Evolutionary conservation across 2,329 filamentous ascomycete species (phyloP), one percentile per base, ranked within the genome.

Genomic region (Hortaea sp.): DNA sequence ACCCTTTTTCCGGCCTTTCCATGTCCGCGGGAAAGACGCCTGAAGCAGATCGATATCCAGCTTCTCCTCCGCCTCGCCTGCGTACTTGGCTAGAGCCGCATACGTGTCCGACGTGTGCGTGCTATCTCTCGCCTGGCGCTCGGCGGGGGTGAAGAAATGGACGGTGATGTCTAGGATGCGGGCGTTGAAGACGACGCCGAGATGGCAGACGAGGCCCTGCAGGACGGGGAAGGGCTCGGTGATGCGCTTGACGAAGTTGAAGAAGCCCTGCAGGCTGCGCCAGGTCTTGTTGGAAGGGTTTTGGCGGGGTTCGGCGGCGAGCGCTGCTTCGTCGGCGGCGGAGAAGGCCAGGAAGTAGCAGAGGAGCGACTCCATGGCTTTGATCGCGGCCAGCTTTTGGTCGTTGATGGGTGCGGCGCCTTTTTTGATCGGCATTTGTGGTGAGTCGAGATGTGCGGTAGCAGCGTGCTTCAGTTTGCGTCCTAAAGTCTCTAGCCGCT

Each of bases 381-480:
- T 67, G 31, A 69, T 61, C 5, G 70, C 70, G 46, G 57, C 58
- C 12, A 56, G 46, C 28, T 53, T 56, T 39, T 53, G 46, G 29
- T 57, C 51, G 12, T 31, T 59, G 7, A 52, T 55, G 41, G 41
- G 50, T 4, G 20, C 20, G 20, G 13, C 29, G 7, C 6, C 6
- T 9, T 34, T 6, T 9, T 41, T 39, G 11, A 43, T 7, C 5
- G 38, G 20, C n/a, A 39, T 39, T 6, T 56, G 31, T 11, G 35
- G 43, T 27, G 49, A 56, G 6, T 58, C 55, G 37, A 62, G 55
- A 43, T 69, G 61, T 44, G 64, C 66, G 37, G 65, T 61, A 2
- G 65, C 63, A 42, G 69, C 64, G 44, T 72, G 69, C 57, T 74
- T 74, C n/a, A 73, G 57, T 1, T 66, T 62, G 6, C 68, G 65